phyloP scores from a whole-genome alignment of 257 asterid genomes.

The Nemophila menziesii region DNA sequence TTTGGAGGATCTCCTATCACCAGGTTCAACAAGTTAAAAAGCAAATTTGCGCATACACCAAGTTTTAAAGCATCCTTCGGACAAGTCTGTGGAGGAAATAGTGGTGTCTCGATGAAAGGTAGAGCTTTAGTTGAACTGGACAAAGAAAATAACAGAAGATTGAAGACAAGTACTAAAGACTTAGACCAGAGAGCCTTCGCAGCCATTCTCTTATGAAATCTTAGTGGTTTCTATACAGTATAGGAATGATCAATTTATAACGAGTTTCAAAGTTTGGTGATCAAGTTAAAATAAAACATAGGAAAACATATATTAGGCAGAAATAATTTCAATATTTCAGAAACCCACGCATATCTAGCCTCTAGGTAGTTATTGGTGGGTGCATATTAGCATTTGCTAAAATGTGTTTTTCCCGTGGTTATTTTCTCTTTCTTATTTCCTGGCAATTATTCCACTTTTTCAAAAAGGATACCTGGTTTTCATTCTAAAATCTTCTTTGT shows the following conservation, averaged over 20 bases:
- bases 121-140: background rate
- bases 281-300: too few species aligned
- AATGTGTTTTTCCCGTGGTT: too few species aligned
- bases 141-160: background rate
- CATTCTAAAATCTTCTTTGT: too few species aligned
- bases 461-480: too few species aligned
- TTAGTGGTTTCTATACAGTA: background rate
- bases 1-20: constrained; percentile 34
- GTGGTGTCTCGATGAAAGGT: background rate
- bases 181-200: background rate
- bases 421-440: too few species aligned
- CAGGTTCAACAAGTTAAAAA: constrained; percentile 21
- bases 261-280: background rate
- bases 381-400: too few species aligned
- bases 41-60: constrained; percentile 44
- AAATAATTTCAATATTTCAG: too few species aligned
- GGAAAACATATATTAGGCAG: too few species aligned
- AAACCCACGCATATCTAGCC: too few species aligned
- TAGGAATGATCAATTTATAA: too few species aligned
- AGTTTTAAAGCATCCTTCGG: background rate
- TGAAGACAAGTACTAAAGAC: background rate
- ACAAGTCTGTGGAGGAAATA: background rate
- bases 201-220: background rate
- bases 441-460: too few species aligned
- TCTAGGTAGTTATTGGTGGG: background rate